Percentiles rank a stretch among this genome's conserved stretches.
Conservation (phyloP, 192 early-diverging fungal species). For the Spinellus fusiger region DNA sequence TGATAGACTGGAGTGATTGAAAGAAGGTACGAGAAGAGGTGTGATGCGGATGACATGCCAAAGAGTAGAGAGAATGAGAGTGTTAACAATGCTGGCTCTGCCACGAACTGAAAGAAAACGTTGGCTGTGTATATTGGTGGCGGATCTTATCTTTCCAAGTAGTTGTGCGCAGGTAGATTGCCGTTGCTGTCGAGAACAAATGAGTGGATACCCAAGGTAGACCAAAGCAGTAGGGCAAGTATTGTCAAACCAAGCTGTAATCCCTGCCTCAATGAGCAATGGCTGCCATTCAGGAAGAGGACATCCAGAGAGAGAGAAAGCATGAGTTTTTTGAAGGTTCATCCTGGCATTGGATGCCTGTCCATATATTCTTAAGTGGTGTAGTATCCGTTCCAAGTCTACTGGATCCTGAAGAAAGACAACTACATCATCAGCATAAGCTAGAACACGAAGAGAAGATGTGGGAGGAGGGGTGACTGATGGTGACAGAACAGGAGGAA, state of each 20-base stretch:
- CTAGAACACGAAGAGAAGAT: background rate
- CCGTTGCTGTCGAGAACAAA: background rate
- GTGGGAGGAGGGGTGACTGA: background rate
- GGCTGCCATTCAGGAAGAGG: background rate
- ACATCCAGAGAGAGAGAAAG: conserved; percentile 2
- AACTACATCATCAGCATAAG: conserved; percentile 20
- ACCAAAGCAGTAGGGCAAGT: background rate
- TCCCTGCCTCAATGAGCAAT: background rate
- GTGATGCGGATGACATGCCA: conserved; percentile 11
- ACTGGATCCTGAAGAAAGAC: background rate
- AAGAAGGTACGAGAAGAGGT: background rate
- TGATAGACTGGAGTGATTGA: background rate
- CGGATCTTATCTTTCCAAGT: background rate
- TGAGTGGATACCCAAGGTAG: background rate
- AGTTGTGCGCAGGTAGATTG: background rate
- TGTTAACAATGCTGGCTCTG: background rate
- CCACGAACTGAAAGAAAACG: background rate
- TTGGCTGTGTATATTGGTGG: background rate
- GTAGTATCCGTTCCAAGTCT: background rate
- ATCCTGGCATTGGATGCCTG: conserved; percentile 9
- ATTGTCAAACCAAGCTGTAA: background rate
- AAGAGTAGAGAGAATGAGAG: conserved; percentile 1
- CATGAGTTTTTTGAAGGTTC: conserved; percentile 9
- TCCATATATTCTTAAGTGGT: background rate
- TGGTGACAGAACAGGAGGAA: background rate